Conservation (phyloP, 164 flowering plant genomes). For the Chloranthus sessilifolius region DNA sequence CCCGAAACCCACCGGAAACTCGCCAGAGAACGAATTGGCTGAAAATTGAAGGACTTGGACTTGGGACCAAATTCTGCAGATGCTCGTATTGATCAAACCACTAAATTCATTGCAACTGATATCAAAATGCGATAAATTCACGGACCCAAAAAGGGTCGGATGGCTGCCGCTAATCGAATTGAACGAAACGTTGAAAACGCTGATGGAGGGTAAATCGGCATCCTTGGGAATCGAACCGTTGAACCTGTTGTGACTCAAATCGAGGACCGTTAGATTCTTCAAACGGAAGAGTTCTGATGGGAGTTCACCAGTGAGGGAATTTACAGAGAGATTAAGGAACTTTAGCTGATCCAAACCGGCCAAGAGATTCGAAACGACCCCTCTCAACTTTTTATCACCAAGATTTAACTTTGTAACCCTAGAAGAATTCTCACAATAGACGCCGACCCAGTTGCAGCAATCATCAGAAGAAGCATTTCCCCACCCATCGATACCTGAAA, state of each 20-base stretch:
- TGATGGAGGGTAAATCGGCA: slow-evolving; percentile 31
- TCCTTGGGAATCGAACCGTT: slow-evolving; percentile 36
- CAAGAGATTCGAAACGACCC: slow-evolving; percentile 40
- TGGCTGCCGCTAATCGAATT: slow-evolving; percentile 47
- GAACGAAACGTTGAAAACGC: slow-evolving; percentile 48
- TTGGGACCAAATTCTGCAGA: slow-evolving; percentile 36
- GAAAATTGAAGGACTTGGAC: slow-evolving; percentile 54
- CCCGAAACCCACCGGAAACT: slow-evolving; percentile 29
- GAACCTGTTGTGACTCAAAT: slow-evolving; percentile 59
- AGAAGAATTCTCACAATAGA: slow-evolving; percentile 30
- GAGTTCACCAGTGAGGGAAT: slow-evolving; percentile 44
- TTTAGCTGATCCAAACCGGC: slow-evolving; percentile 43
- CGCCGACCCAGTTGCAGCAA: slow-evolving; percentile 83
- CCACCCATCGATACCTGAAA: slow-evolving; percentile 7
- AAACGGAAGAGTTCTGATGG: slow-evolving; percentile 51
- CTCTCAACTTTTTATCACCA: slow-evolving; percentile 41
- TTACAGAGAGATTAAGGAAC: slow-evolving; percentile 59
- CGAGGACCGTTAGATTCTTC: slow-evolving; percentile 52
- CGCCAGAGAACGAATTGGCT: slow-evolving; percentile 46
- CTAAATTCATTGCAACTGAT: slow-evolving; percentile 55
- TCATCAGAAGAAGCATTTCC: background rate
- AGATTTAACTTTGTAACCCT: slow-evolving; percentile 41
- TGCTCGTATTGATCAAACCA: slow-evolving; percentile 33
- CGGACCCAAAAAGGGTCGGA: slow-evolving; percentile 26
- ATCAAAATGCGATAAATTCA: slow-evolving; percentile 38